phyloP scores from a whole-genome alignment of 192 early-diverging fungal species.

The Coemansia sp. region DNA sequence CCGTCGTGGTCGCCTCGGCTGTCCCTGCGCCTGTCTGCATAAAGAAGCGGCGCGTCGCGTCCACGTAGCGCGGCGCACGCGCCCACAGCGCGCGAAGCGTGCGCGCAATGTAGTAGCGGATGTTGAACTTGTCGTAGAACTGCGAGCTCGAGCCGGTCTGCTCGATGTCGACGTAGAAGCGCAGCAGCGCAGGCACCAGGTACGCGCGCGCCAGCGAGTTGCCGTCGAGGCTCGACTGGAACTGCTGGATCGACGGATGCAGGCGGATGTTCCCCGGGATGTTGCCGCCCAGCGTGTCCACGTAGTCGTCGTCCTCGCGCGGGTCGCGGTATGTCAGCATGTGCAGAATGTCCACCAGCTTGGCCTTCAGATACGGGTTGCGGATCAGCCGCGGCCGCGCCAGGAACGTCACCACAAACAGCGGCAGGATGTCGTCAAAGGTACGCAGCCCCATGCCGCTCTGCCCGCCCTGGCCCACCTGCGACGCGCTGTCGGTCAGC shows the following conservation, averaged over 20 bases:
- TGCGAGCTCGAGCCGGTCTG: conserved; percentile 88
- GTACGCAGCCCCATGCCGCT: conserved; percentile 27
- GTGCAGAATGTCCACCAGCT: conserved; percentile 80
- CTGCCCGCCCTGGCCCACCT: conserved; percentile 32
- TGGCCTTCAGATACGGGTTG: conserved; percentile 95
- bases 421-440: conserved; percentile 48
- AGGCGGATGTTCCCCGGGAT: conserved; percentile 59
- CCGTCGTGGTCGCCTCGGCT: conserved; percentile 18
- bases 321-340: conserved; percentile 42
- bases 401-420: conserved; percentile 80
- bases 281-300: conserved; percentile 74
- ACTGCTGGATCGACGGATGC: conserved; percentile 58
- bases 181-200: conserved; percentile 80
- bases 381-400: conserved; percentile 75
- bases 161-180: conserved; percentile 96
- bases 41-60: conserved; percentile 37
- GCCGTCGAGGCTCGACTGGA: conserved; percentile 61
- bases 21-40: conserved; percentile 8
- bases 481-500: conserved; percentile 30
- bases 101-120: conserved; percentile 93
- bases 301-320: conserved; percentile 50
- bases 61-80: conserved; percentile 26
- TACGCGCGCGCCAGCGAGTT: conserved; percentile 72
- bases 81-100: conserved; percentile 69
- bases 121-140: conserved; percentile 99